Conservation (phyloP, 2,329 filamentous ascomycete species). For the Fusarium transvaalense region DNA sequence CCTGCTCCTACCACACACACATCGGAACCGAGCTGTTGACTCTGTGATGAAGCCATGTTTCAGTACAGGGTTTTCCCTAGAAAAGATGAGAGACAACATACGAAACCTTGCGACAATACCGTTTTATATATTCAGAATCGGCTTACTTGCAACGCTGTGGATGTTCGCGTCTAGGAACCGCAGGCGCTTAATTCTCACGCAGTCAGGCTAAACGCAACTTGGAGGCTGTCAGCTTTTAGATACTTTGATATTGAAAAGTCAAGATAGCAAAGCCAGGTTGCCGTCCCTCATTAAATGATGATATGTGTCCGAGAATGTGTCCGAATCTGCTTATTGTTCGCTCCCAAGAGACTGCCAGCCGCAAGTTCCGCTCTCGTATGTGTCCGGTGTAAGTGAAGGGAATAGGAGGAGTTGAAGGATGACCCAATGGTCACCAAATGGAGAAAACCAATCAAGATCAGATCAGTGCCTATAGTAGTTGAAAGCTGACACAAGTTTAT, state of each 20-base stretch:
- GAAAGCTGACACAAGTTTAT: neutral
- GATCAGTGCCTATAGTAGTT: neutral
- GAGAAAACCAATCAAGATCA: neutral
- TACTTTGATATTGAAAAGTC: neutral
- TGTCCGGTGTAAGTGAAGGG: neutral
- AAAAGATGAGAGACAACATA: neutral
- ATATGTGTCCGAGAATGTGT: slow-evolving; percentile 18
- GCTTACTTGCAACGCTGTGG: neutral
- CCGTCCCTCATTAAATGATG: neutral
- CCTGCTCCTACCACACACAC: slow-evolving; percentile 51
- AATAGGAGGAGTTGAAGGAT: neutral
- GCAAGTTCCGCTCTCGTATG: neutral
- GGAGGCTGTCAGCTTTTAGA: slow-evolving; percentile 28
- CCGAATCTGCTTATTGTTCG: slow-evolving; percentile 16
- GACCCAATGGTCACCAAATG: neutral
- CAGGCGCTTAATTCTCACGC: slow-evolving; percentile 17
- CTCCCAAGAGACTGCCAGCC: no score
- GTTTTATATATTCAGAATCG: slow-evolving; percentile 17
- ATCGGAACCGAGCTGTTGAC: slow-evolving; percentile 36
- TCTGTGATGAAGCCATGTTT: slow-evolving; percentile 32
- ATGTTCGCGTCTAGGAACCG: neutral
- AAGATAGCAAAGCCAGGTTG: neutral
- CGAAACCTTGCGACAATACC: neutral
- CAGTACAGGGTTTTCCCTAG: neutral
- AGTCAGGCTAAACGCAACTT: neutral